Percentiles rank a stretch among this genome's conserved stretches.
phyloP scores from a whole-genome alignment of 73 alveolate species.

The Tetrahymena malaccensis region DNA sequence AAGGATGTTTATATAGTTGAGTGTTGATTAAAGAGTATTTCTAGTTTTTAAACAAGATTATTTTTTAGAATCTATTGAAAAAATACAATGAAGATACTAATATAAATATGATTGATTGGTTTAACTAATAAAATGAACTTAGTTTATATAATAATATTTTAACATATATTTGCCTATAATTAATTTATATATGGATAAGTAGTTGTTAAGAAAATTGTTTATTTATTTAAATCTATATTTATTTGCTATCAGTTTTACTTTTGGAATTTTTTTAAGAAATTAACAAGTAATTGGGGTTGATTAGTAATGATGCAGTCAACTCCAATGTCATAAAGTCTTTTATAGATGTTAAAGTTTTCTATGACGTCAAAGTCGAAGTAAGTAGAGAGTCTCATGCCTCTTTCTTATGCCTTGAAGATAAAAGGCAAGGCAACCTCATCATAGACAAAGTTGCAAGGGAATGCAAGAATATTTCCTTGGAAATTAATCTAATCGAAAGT shows the following conservation, averaged over 20 bases:
- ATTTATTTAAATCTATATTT: too few species aligned
- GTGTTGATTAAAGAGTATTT: too few species aligned
- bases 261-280: neutral
- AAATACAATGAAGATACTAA: too few species aligned
- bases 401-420: neutral
- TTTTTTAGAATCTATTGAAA: too few species aligned
- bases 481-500: neutral
- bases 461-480: neutral
- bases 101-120: too few species aligned
- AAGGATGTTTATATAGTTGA: too few species aligned
- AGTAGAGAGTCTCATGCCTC: neutral
- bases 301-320: neutral
- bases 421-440: neutral
- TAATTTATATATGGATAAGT: neutral
- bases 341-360: neutral
- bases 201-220: neutral
- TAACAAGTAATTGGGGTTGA: neutral
- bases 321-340: neutral
- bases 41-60: too few species aligned
- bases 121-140: too few species aligned
- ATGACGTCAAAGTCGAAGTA: neutral
- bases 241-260: neutral
- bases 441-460: neutral
- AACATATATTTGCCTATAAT: too few species aligned
- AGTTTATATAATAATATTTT: too few species aligned